These are phyloP conservation scores for Pyrenophora tritici-repentis DNA, from an alignment of 2,329 filamentous ascomycete species.

Conservation along the genomic window DNA sequence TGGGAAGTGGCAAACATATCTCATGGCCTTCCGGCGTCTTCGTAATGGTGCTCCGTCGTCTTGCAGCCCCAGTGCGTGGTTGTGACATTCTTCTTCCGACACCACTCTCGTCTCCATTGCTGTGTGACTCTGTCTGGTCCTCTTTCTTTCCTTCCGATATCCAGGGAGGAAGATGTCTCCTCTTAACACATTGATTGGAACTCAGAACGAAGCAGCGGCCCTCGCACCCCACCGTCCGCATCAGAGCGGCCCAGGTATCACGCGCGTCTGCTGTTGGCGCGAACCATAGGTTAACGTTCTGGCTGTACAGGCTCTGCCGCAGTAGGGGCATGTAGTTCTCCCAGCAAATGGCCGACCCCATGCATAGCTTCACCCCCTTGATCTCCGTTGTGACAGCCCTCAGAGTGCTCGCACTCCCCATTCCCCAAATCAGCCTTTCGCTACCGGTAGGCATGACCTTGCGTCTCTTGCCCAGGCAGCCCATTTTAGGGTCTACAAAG, in stretches of 20 bases:
- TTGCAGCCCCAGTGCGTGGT: conserved; percentile 15
- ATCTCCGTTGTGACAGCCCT: conserved; percentile 79
- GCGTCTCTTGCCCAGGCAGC: conserved; percentile 79
- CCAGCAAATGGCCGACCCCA: conserved; percentile 92
- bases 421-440: conserved; percentile 86
- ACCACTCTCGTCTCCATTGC: conserved; percentile 5
- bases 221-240: conserved; percentile 81
- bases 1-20: conserved; percentile 50
- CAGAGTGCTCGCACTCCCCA: conserved; percentile 78
- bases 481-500: conserved; percentile 76
- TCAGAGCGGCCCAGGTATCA: conserved; percentile 80
- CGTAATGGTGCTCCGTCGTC: conserved; percentile 50
- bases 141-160: conserved; percentile 46
- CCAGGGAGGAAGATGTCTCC: conserved; percentile 63
- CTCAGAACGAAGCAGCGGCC: conserved; percentile 84
- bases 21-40: conserved; percentile 52
- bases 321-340: conserved; percentile 95
- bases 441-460: conserved; percentile 92
- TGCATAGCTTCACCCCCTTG: conserved; percentile 75
- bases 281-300: conserved; percentile 90
- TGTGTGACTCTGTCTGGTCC: conserved; percentile 2
- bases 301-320: conserved; percentile 79
- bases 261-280: conserved; percentile 86
- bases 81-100: conserved; percentile 6
- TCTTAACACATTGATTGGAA: conserved; percentile 78